These are phyloP conservation scores for Tulasnella sp. DNA, from an alignment of 768 basidiomycete species.

Conservation along the genomic window DNA sequence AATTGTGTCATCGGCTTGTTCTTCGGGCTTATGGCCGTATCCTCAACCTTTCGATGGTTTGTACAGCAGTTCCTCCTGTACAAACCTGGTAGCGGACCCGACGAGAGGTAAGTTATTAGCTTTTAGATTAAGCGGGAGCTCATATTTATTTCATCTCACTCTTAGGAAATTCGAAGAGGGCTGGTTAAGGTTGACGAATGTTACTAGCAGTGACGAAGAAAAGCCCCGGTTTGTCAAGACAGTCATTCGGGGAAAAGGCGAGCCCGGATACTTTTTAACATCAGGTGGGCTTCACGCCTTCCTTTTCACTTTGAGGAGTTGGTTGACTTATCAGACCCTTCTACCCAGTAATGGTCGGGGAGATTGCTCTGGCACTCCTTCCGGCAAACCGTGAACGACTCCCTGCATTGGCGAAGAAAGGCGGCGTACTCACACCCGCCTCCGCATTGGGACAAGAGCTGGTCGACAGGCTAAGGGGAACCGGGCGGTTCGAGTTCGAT, in stretches of 20 bases:
- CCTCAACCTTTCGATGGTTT: slow-evolving; percentile 58
- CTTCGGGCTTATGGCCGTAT: slow-evolving; percentile 29
- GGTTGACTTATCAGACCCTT: neutral
- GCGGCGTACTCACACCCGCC: slow-evolving; percentile 84
- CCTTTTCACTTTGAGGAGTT: neutral
- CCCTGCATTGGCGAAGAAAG: slow-evolving; percentile 59
- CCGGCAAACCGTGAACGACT: slow-evolving; percentile 58
- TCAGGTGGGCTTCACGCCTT: slow-evolving; percentile 40
- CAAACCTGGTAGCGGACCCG: slow-evolving; percentile 64
- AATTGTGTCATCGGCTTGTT: slow-evolving; percentile 28
- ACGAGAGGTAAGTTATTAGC: slow-evolving; percentile 57
- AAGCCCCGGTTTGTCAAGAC: slow-evolving; percentile 58
- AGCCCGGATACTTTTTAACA: slow-evolving; percentile 72
- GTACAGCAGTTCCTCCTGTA: slow-evolving; percentile 53
- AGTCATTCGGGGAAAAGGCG: slow-evolving; percentile 66
- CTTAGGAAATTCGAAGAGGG: slow-evolving; percentile 63
- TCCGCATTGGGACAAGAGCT: slow-evolving; percentile 79
- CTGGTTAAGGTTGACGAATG: slow-evolving; percentile 64
- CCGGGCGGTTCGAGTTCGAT: slow-evolving; percentile 61
- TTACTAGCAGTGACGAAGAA: slow-evolving; percentile 60
- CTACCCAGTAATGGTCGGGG: slow-evolving; percentile 67
- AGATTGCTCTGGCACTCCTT: slow-evolving; percentile 73
- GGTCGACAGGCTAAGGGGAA: slow-evolving; percentile 60
- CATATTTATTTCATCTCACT: neutral
- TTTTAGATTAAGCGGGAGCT: neutral